Percentiles rank a stretch among this genome's conserved stretches.
Conservation (phyloP, 306 rosid species). For the Pueraria montana region DNA sequence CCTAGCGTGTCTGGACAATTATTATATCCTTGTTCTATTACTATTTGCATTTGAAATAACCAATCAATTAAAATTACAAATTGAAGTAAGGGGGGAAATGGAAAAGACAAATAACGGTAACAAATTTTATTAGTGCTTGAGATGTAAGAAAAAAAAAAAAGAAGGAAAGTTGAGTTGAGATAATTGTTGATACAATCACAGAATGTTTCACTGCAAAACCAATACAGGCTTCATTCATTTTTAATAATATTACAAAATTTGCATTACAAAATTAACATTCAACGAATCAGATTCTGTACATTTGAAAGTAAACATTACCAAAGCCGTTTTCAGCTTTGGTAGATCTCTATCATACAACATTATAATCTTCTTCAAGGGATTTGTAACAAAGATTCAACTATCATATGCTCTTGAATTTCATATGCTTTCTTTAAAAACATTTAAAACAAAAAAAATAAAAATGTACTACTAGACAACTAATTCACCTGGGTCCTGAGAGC, state of each 20-base stretch:
- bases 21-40: too few relatives aligned
- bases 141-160: not conserved
- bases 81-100: not conserved
- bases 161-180: not conserved
- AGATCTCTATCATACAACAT: constrained; percentile 60
- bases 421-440: constrained; percentile 41
- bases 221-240: constrained; percentile 13
- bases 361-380: constrained; percentile 47
- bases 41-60: not conserved
- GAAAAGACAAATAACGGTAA: not conserved
- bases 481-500: constrained; percentile 95
- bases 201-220: constrained; percentile 36
- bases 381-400: constrained; percentile 57
- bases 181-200: constrained; percentile 28
- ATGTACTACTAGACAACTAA: not conserved
- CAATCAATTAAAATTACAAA: not conserved
- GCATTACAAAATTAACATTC: constrained; percentile 53
- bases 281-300: constrained; percentile 70
- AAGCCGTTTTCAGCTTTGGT: constrained; percentile 44
- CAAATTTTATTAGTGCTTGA: not conserved
- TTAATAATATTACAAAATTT: constrained; percentile 45
- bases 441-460: not conserved
- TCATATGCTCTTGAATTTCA: constrained; percentile 52
- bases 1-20: too few relatives aligned
- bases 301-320: constrained; percentile 59